Base-by-base conservation (phyloP, 306 rosid species). In the Quercus berberidifolia region DNA sequence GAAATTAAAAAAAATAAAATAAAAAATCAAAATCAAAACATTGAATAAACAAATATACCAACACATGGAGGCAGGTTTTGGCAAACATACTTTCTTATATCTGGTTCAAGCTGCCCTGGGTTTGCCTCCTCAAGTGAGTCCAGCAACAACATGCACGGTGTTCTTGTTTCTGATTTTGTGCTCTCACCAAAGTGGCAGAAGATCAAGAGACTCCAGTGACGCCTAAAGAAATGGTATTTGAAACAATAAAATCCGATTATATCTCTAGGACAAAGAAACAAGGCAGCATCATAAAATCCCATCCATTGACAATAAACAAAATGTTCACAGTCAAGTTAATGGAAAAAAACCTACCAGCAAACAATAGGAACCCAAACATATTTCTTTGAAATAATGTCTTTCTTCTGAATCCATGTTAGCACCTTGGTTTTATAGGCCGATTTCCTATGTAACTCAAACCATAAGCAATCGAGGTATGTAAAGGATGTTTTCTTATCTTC, bases 331-430 rank as follows among this genome's bases (percentile, higher is more conserved):
- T 9, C 31, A 57, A 71, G 74, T 55, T 20, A 57, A 51, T 54
- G 77, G 59, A 74, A 69, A 54, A 69, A 25, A 49, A 85, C 76
- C 62, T 87, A 93, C 98, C 97, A 93, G 86, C 91, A 87, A 76
- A 93, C 90, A 71, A 93, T 91, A 68, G 98, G 97, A 80, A 93
- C 92, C 80, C 91, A 83, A 84, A 91, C 94, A 87, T 91, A 93
- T 71, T 85, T 78, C 87, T 91, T 93, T 56, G 91, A 84, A 76
- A 91, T 90, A 74, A 93, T 90, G 20, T 79, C 78, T 81, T 75
- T 81, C 74, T 82, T 84, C 76, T 87, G 85, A 73, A 93, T 86
- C 97, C 98, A 93, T 74, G 79, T 74, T 64, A 91, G 86, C 77
- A 93, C 94, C 90, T 91, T 91, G 55, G 70, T 75, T 84, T 78